These are phyloP conservation scores for Mayamaea pseudoterrestris DNA, from an alignment of 108 stramenopile genomes.

Conservation along the genomic window DNA sequence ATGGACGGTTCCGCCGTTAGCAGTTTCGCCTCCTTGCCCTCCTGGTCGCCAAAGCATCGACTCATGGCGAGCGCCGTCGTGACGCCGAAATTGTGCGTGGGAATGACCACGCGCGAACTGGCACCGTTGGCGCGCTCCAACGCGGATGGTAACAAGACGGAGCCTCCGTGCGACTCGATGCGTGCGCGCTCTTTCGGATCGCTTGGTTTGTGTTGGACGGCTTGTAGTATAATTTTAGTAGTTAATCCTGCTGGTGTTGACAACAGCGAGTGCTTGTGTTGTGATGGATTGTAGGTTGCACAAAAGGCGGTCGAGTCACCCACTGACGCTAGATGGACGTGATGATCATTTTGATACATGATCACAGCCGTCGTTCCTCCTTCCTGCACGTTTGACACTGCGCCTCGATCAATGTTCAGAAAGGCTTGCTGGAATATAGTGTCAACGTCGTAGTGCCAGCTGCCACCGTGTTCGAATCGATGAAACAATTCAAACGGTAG, in stretches of 20 bases:
- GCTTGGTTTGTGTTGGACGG: slow-evolving; percentile 51
- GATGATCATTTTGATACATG: slow-evolving; percentile 16
- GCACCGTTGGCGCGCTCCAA: too few relatives aligned
- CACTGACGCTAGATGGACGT: slow-evolving; percentile 43
- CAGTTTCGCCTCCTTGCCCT: slow-evolving; percentile 33
- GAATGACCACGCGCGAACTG: slow-evolving; percentile 20
- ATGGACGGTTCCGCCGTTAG: slow-evolving; percentile 57
- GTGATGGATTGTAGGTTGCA: slow-evolving; percentile 11
- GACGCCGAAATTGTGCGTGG: background rate
- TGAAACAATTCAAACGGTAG: slow-evolving; percentile 30
- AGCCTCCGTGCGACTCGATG: slow-evolving; percentile 57
- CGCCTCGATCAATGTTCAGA: slow-evolving; percentile 8
- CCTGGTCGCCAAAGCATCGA: slow-evolving; percentile 57
- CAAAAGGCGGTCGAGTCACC: slow-evolving; percentile 62
- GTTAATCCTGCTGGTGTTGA: background rate
- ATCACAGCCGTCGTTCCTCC: slow-evolving; percentile 50
- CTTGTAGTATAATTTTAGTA: slow-evolving; percentile 14
- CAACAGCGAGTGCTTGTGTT: background rate
- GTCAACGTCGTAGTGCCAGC: background rate
- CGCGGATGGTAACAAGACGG: slow-evolving; percentile 24
- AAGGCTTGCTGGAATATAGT: slow-evolving; percentile 18
- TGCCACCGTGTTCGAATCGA: background rate
- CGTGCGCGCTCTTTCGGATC: slow-evolving; percentile 42
- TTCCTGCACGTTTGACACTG: slow-evolving; percentile 6
- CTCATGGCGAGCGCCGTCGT: slow-evolving; percentile 53